Conservation (phyloP, 352 stramenopile genomes). For the Achlya hypogyna region DNA sequence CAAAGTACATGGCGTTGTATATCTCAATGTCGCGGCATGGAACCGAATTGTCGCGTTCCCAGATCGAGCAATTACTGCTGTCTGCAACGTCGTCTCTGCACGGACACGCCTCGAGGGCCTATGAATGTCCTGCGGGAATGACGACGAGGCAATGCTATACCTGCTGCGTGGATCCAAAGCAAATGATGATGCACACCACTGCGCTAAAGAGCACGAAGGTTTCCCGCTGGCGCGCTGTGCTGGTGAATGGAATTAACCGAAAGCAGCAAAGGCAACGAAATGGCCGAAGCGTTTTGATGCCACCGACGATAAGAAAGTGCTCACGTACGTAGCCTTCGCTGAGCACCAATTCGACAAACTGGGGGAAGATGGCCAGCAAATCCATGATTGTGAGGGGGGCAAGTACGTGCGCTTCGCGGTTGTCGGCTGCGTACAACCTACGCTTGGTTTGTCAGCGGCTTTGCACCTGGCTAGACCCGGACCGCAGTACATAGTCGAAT, state of each 20-base stretch:
- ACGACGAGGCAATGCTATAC: conserved; percentile 23
- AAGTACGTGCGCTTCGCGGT: conserved; percentile 41
- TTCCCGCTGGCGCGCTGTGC: conserved; percentile 46
- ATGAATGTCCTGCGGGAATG: conserved; percentile 43
- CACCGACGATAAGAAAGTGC: conserved; percentile 30
- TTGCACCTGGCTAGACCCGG: not conserved
- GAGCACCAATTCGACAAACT: conserved; percentile 30
- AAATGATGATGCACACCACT: conserved; percentile 53
- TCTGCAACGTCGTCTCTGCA: not conserved
- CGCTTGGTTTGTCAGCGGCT: not conserved
- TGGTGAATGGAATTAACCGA: conserved; percentile 42
- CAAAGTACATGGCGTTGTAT: conserved; percentile 70
- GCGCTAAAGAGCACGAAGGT: conserved; percentile 41
- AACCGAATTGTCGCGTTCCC: not conserved
- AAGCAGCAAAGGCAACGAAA: conserved; percentile 53
- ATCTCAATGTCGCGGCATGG: conserved; percentile 58
- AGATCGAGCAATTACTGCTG: not conserved
- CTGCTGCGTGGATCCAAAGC: conserved; percentile 21
- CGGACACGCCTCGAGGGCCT: not conserved
- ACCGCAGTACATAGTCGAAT: not conserved
- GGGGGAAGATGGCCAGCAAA: conserved; percentile 34
- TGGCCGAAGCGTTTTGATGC: conserved; percentile 54
- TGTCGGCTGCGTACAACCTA: conserved; percentile 56
- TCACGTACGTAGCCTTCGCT: conserved; percentile 26
- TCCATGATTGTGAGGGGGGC: conserved; percentile 57